Percentiles rank a stretch among this genome's conserved stretches.
Conservation (phyloP, 768 basidiomycete genomes). For the Lentinula boryana region DNA sequence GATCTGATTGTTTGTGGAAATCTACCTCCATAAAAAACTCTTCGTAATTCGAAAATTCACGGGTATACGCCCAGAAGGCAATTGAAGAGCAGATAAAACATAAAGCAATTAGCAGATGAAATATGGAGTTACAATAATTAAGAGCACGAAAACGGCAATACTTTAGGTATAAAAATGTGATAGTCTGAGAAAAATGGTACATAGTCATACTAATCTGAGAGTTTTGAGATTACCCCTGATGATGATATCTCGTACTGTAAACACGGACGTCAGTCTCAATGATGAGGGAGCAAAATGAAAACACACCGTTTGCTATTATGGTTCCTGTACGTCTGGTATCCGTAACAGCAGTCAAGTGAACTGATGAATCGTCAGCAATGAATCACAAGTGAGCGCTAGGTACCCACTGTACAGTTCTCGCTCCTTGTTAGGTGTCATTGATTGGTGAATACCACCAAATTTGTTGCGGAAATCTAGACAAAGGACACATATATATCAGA, state of each 20-base stretch:
- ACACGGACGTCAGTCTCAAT: neutral
- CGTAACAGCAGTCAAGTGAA: conserved; percentile 78
- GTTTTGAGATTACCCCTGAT: conserved; percentile 32
- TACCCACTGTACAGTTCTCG: conserved; percentile 68
- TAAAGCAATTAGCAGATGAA: neutral
- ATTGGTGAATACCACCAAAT: conserved; percentile 65
- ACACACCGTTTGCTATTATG: conserved; percentile 66
- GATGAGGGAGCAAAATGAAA: neutral
- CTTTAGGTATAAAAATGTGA: neutral
- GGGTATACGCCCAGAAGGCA: neutral
- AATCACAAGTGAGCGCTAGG: neutral
- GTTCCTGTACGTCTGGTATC: conserved; percentile 68
- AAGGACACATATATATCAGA: conserved; percentile 8
- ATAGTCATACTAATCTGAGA: conserved; percentile 20
- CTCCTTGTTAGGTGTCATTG: conserved; percentile 60
- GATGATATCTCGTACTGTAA: conserved; percentile 38
- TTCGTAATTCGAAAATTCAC: no score
- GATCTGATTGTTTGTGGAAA: no score
- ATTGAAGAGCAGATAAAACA: neutral
- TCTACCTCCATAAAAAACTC: no score
- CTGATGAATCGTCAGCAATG: conserved; percentile 27
- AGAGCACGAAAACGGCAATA: neutral
- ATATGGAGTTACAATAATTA: neutral
- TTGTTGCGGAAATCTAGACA: conserved; percentile 65
- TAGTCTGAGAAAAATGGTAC: conserved; percentile 16